These are phyloP conservation scores for Dichotomopilus funicola DNA, from an alignment of 2,329 filamentous ascomycete species.

Conservation along the genomic window DNA sequence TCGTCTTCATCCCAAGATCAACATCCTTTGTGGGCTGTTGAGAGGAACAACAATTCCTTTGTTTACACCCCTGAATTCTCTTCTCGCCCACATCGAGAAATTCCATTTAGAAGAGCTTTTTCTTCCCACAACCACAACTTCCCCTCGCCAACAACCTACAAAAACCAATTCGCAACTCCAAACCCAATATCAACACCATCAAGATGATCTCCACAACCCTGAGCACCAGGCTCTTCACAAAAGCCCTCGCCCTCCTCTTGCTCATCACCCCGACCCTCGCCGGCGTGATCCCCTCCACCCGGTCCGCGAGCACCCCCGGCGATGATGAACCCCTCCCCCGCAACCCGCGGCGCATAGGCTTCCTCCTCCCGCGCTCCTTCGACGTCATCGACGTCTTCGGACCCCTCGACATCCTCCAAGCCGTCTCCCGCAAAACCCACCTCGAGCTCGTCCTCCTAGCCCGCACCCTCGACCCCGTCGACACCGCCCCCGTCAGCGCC, in stretches of 20 bases:
- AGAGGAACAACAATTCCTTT: not conserved
- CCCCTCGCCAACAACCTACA: no score
- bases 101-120: no score
- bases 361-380: slow-evolving; percentile 40
- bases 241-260: not conserved
- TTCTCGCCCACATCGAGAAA: no score
- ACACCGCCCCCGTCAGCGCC: slow-evolving; percentile 25
- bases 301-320: no score
- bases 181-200: not conserved
- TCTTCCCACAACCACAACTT: no score
- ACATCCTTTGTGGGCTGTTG: not conserved
- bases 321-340: not conserved
- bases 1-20: not conserved
- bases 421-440: slow-evolving; percentile 30
- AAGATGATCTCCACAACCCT: not conserved
- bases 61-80: not conserved
- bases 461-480: slow-evolving; percentile 36
- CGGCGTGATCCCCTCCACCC: not conserved
- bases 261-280: not conserved
- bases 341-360: slow-evolving; percentile 29
- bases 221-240: not conserved
- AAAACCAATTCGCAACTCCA: no score
- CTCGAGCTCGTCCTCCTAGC: slow-evolving; percentile 39
- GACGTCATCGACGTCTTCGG: slow-evolving; percentile 42
- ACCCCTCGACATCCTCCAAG: slow-evolving; percentile 40